phyloP scores from a whole-genome alignment of 1,284 basidiomycete species.

The Lignosus rhinocerotis region DNA sequence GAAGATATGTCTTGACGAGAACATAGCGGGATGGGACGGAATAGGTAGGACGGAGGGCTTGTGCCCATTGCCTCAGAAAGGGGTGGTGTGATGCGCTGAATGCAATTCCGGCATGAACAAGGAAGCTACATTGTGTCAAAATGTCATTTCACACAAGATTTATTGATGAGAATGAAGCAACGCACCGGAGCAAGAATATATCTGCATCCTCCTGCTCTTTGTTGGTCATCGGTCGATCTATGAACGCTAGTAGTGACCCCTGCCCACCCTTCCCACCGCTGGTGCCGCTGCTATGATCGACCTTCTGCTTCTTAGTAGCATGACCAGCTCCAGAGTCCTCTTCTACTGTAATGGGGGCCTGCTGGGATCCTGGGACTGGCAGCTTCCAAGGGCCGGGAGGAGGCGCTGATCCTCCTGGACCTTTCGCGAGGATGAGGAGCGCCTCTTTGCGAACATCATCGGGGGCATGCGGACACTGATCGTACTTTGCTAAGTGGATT shows the following conservation, averaged over 20 bases:
- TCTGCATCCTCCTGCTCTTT: background rate
- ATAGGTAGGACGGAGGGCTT: background rate
- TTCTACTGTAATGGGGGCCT: no score
- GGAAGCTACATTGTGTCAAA: background rate
- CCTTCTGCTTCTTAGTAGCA: background rate
- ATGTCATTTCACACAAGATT: no score
- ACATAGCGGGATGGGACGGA: background rate
- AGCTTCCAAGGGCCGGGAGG: no score
- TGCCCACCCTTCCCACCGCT: background rate
- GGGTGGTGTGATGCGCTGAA: background rate
- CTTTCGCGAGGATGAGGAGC: background rate
- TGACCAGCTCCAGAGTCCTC: background rate
- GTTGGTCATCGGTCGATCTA: background rate
- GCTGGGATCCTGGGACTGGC: no score
- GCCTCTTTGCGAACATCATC: background rate
- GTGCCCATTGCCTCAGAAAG: background rate
- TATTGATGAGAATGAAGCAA: no score
- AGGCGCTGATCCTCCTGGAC: no score
- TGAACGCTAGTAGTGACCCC: background rate
- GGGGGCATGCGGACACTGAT: background rate
- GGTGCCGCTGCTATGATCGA: no score
- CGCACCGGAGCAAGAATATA: background rate
- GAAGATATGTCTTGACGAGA: background rate
- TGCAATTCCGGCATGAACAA: background rate
- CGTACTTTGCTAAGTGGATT: background rate